A percentile compares a stretch with the other conserved stretches of the same genome.
Conservation (phyloP, 176 grass and related monocot genomes). For the Ampelocalamus luodianensis region DNA sequence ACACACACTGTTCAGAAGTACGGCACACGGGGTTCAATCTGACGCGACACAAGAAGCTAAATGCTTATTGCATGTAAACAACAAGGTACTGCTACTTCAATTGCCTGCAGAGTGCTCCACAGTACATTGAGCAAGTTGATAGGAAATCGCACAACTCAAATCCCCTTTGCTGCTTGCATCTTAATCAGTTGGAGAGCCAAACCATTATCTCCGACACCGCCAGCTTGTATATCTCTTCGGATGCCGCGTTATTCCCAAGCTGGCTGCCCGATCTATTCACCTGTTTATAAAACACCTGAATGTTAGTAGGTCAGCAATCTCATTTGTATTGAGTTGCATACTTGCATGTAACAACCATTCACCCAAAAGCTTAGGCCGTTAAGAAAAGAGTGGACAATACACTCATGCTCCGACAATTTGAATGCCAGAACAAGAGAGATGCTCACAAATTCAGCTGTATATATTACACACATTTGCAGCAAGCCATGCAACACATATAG, state of each 20-base stretch:
- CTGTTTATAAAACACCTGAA: conserved; percentile 30
- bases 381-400: no score
- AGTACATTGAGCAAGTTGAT: background rate
- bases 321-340: no score
- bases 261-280: conserved; percentile 9
- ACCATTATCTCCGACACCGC: conserved; percentile 67
- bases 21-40: background rate
- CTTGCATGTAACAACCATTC: no score
- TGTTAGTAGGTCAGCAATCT: no score
- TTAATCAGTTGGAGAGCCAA: conserved; percentile 47
- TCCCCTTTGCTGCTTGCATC: background rate
- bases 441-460: no score
- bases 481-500: no score
- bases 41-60: background rate
- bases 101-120: background rate
- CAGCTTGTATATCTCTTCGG: conserved; percentile 58
- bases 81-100: background rate
- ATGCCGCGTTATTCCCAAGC: conserved; percentile 8
- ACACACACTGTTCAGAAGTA: no score
- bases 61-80: background rate
- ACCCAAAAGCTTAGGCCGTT: no score
- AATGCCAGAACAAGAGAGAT: no score
- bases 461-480: no score
- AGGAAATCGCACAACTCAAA: background rate
- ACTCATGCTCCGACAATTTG: no score